phyloP scores from a whole-genome alignment of 352 stramenopile species.

The Achlya hypogyna region DNA sequence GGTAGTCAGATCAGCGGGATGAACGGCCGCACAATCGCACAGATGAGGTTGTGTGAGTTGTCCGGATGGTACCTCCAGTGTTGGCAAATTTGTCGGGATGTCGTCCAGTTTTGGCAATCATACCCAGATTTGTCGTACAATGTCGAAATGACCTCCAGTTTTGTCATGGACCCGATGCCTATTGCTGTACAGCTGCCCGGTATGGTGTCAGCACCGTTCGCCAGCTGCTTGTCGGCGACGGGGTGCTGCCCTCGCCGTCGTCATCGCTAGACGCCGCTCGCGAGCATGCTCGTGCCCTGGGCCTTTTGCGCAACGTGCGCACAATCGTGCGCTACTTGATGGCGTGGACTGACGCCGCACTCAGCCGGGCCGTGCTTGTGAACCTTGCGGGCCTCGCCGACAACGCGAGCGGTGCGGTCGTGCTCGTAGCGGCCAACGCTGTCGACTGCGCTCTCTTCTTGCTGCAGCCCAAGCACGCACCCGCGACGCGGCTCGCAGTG shows the following conservation, averaged over 20 bases:
- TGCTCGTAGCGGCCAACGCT: slow-evolving; percentile 63
- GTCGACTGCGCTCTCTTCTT: slow-evolving; percentile 60
- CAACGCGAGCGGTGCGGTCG: slow-evolving; percentile 66
- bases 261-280: background rate
- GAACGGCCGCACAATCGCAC: too few relatives aligned
- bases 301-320: slow-evolving; percentile 55
- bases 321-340: slow-evolving; percentile 54
- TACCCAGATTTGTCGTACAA: too few relatives aligned
- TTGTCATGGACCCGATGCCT: too few relatives aligned
- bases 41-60: too few relatives aligned
- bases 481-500: slow-evolving; percentile 30
- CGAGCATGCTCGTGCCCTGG: slow-evolving; percentile 55
- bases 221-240: slow-evolving; percentile 16
- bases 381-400: slow-evolving; percentile 47
- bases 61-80: too few relatives aligned
- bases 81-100: too few relatives aligned
- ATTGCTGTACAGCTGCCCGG: too few relatives aligned
- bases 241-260: slow-evolving; percentile 7
- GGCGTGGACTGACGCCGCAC: slow-evolving; percentile 37
- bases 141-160: too few relatives aligned
- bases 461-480: slow-evolving; percentile 26
- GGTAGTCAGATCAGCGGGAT: too few relatives aligned
- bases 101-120: too few relatives aligned
- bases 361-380: slow-evolving; percentile 44
- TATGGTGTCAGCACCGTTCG: slow-evolving; percentile 16